Evolutionary conservation across 148 eudicot species (phyloP).

Genomic region (Beta vulgaris): DNA sequence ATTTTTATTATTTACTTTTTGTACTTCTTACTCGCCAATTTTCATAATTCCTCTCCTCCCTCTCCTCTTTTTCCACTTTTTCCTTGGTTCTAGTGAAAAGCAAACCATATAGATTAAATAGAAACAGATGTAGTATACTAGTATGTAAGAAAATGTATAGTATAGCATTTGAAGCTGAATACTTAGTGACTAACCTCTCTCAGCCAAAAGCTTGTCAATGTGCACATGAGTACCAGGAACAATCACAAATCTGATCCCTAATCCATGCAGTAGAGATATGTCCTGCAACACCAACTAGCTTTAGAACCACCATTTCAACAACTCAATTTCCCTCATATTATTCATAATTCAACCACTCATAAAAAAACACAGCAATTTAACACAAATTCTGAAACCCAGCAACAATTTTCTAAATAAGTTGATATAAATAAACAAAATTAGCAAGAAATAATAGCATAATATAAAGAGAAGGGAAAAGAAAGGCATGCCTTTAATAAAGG

Average conservation of each 20-base stretch:
- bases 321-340: too few species aligned
- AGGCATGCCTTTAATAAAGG: slow-evolving; percentile 60
- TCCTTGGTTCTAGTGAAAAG: too few species aligned
- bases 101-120: too few species aligned
- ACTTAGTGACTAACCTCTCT: slow-evolving; percentile 52
- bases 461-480: neutral
- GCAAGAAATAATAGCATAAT: neutral
- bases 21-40: too few species aligned
- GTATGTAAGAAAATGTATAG: too few species aligned
- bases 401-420: neutral
- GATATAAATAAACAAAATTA: neutral
- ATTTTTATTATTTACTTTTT: too few species aligned
- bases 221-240: slow-evolving; percentile 91
- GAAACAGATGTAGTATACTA: too few species aligned
- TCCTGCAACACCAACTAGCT: slow-evolving; percentile 46
- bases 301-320: neutral
- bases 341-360: too few species aligned
- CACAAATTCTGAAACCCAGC: neutral
- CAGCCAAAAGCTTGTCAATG: slow-evolving; percentile 76
- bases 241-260: slow-evolving; percentile 86
- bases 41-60: too few species aligned
- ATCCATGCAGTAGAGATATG: slow-evolving; percentile 80
- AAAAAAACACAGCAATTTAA: too few species aligned
- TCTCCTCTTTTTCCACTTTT: too few species aligned
- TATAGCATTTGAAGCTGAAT: neutral